Evolutionary conservation across 1,284 basidiomycete genomes (phyloP), one percentile per base, ranked within the genome.

Genomic region (Exobasidium cylindrosporum): DNA sequence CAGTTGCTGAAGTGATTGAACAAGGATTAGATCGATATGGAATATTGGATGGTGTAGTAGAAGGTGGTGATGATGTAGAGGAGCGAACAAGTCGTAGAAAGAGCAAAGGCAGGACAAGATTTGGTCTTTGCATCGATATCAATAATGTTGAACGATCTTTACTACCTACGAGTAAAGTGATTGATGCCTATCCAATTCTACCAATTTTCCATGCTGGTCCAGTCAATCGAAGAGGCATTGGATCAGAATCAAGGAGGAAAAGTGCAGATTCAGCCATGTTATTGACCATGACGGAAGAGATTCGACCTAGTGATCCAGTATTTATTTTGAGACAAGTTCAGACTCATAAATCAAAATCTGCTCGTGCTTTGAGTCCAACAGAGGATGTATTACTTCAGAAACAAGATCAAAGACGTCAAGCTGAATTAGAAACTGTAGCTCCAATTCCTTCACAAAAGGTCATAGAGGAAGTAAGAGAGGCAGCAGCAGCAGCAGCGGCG

Each of bases 61-160:
- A 97, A 78, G 95, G 95, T 1, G 94, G 94, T 0, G 95, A 98
- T 79, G 94, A 97, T 73, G 87, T 97, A 0, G 95, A 97, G 80
- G 92, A 95, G 76, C 92, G 94, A 78, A 82, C 87, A 46, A 85
- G 87, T 13, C 91, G 92, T 80, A 84, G 92, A 60, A 84, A 88
- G 64, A 94, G 91, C 79, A 84, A 85, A 21, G 81, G 86, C 1
- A 85, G 90, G 53, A 89, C 95, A 46, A 85, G 91, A 54, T 97
- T 97, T 79, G 86, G 86, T 17, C 82, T 97, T 54, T 84, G 85
- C 14, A 69, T 69, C 4, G 47, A 57, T 46, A 17, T 61, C 11
- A 30, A 55, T 21, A 60, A 67, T 49, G 64, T 65, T 11, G 74
- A 73, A 54, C 65, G 66, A 5, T 62, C 65, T 10, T 61, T 79